Base-by-base conservation (phyloP, 257 asterid species). In the Nicotiana noctiflora region DNA sequence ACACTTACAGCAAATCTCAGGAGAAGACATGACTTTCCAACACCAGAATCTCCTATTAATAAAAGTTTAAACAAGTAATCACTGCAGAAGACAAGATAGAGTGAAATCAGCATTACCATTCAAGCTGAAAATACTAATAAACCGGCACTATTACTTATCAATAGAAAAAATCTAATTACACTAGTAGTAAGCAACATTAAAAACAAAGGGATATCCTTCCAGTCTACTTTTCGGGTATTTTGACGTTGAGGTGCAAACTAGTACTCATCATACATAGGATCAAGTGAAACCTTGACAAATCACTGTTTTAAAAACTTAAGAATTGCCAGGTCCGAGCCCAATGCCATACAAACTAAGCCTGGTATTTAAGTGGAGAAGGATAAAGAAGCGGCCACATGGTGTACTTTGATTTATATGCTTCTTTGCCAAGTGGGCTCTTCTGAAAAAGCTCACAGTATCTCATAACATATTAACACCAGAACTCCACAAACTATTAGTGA, bases 11-110 rank as follows among this genome's bases (percentile, higher is more conserved):
- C 95, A 87, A 93, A 93, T 88, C 97, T 89, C 81, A 93, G 87
- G 55, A 91, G 97, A 84, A 93, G 93, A 81, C 97, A 92, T 29
- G 97, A 92, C 91, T 92, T 92, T 81, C 97, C 97, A 81, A 91
- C 97, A 55, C 97, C 97, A 56, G 97, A 92, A 88, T 92, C 97
- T 87, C 96, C 97, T 81, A 91, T 92, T 64, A 92, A 83, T 77
- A 92, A 89, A 84, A 90, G 94, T 64, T 93, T 93, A 92, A 93
- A 93, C 92, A 93, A 83, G 88, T 91, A 93, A 84, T 93, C 97
- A 77, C 97, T 93, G 91, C 84, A 87, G 85, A 32, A 87, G 21
- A 75, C 78, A 75, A 81, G 59, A 83, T 5, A 14, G 79, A 19
- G 63, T 76, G 55, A 55, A 6, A 18, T 18, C 21, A 55, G 61